Conservation (phyloP, 2,329 filamentous ascomycete species). For the Colletotrichum sansevieriae region DNA sequence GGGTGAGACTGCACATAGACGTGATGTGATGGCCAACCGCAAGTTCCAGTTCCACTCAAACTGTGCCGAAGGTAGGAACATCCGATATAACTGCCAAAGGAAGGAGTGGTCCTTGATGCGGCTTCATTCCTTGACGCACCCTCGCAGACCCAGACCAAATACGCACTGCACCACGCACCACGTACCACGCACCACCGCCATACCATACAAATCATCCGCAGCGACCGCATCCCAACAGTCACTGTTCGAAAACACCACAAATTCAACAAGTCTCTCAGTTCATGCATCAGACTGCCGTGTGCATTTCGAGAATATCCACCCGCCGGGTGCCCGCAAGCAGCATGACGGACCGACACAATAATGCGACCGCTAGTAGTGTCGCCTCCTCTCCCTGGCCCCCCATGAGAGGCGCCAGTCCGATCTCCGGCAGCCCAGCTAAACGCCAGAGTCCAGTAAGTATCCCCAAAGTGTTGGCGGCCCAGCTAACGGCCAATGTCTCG, state of each 20-base stretch:
- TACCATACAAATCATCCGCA: neutral
- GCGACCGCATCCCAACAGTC: neutral
- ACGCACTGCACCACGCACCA: neutral
- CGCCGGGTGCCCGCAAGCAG: neutral
- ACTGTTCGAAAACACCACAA: neutral
- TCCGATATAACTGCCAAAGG: neutral
- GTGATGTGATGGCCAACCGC: neutral
- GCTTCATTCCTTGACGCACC: neutral
- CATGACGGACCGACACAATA: neutral
- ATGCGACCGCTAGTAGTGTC: neutral
- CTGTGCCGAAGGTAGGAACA: neutral
- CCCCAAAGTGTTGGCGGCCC: neutral
- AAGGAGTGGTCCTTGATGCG: neutral
- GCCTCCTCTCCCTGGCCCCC: neutral
- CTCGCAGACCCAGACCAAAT: slow-evolving; percentile 3
- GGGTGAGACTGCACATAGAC: neutral
- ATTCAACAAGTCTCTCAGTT: neutral
- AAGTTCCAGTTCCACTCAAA: neutral
- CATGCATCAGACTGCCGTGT: neutral
- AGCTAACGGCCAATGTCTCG: neutral
- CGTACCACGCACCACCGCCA: neutral
- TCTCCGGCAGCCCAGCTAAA: neutral
- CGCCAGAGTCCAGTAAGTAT: neutral
- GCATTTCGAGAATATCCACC: neutral
- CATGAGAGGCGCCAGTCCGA: neutral